These are phyloP conservation scores for Dalechampia spathulata DNA, from an alignment of 441 rosid genomes.

Conservation along the genomic window DNA sequence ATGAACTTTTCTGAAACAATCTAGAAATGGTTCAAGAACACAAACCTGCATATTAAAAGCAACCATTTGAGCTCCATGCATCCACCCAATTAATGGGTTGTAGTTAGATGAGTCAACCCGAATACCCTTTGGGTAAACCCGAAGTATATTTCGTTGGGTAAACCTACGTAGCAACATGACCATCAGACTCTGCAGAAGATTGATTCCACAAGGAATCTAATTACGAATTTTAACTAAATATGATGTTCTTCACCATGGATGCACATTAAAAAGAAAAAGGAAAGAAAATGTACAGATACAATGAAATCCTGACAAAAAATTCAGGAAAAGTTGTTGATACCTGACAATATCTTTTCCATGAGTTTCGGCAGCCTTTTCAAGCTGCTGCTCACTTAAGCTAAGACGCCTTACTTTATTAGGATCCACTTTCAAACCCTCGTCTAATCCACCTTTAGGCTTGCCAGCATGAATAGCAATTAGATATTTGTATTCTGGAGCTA, in stretches of 20 bases:
- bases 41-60: constrained; percentile 97
- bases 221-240: background rate
- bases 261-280: background rate
- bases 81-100: constrained; percentile 84
- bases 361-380: constrained; percentile 56
- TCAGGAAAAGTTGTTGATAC: constrained; percentile 22
- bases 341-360: constrained; percentile 65
- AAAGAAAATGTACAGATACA: background rate
- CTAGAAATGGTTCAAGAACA: constrained; percentile 5
- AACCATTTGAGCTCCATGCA: constrained; percentile 99
- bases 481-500: constrained; percentile 52
- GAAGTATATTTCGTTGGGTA: constrained; percentile 72
- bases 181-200: background rate
- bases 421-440: constrained; percentile 53
- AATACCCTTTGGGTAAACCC: constrained; percentile 80
- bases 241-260: background rate
- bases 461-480: constrained; percentile 86
- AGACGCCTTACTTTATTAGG: constrained; percentile 23
- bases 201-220: background rate
- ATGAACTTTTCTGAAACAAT: too few species aligned
- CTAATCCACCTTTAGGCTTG: constrained; percentile 79
- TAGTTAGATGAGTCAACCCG: constrained; percentile 86
- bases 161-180: constrained; percentile 40
- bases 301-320: background rate
- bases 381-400: constrained; percentile 65